These are phyloP conservation scores for Clavulina sp. DNA, from an alignment of 768 basidiomycete genomes.

Conservation along the genomic window DNA sequence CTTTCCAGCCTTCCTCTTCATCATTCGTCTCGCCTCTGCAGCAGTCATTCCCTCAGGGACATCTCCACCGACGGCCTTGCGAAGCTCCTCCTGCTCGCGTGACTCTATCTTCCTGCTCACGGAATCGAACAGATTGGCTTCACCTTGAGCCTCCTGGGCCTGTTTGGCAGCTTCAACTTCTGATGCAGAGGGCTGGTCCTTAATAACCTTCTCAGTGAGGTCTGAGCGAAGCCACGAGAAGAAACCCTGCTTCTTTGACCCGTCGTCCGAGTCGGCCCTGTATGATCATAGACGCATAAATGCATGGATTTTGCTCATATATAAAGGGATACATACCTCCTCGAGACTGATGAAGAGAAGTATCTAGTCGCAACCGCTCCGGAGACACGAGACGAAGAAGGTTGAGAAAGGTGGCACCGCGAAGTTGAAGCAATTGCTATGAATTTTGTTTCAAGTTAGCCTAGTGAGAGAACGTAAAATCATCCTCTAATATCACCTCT, in stretches of 20 bases:
- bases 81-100: slow-evolving; percentile 10
- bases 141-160: slow-evolving; percentile 6
- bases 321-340: not conserved
- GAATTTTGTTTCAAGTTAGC: too few relatives aligned
- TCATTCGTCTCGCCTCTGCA: too few relatives aligned
- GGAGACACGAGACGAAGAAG: too few relatives aligned
- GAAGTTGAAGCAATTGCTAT: too few relatives aligned
- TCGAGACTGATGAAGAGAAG: not conserved
- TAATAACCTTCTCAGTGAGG: not conserved
- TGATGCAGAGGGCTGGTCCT: not conserved
- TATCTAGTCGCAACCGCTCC: too few relatives aligned
- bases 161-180: slow-evolving; percentile 25
- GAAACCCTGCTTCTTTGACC: not conserved
- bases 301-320: not conserved
- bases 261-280: not conserved
- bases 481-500: too few relatives aligned
- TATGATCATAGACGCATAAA: not conserved
- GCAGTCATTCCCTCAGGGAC: slow-evolving; percentile 8
- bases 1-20: slow-evolving; percentile 31
- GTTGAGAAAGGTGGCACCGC: too few relatives aligned
- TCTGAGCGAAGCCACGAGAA: not conserved
- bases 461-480: too few relatives aligned
- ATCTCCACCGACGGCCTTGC: slow-evolving; percentile 26
- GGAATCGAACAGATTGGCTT: slow-evolving; percentile 9
- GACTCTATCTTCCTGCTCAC: slow-evolving; percentile 1